Base-by-base conservation (phyloP, 352 stramenopile genomes). In the Globisporangium echinulatum region DNA sequence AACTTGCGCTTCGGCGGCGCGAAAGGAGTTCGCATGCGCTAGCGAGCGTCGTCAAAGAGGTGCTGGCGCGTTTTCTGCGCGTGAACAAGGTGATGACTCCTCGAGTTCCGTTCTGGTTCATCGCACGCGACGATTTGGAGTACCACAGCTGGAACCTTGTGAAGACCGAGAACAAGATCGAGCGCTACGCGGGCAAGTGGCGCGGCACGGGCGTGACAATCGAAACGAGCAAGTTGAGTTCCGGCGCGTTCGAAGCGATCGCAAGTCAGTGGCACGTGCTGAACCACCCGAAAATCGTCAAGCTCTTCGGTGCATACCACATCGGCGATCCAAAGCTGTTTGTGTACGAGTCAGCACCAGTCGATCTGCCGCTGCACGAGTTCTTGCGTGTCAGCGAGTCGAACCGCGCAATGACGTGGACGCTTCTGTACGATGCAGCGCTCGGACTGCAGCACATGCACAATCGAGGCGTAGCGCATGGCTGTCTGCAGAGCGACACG, bases 371-470 rank as follows among this genome's bases (percentile, higher is more conserved):
- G 33, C 1, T 63, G 7, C 14, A 17, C 7, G 58, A 63, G 15
- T 58, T 48, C 42, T 14, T 64, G 58, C 17, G 17, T 19, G 17
- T 19, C 17, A 2, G 51, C 39, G 19, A 48, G 8, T 6, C 9
- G 17, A 58, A 17, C 9, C 8, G 13, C 14, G 14, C 14, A 3
- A 1, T 2, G 11, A 11, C 57, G 1, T 74, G 61, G 61, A 38
- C 58, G 11, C 50, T 55, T 0, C 8, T 77, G 9, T 60, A 67
- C 14, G 49, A 70, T 40, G 64, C 48, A 13, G 67, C 70, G 19
- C 36, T 69, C 13, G 64, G 65, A 8, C 56, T 72, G 7, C 54
- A 66, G 13, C 70, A 75, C 38, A 48, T 75, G 7, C 68, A 72
- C 15, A 48, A 63, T 15, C 56, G 59, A 0, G 59, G 62, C 17